Base-by-base conservation (phyloP, 2,329 filamentous ascomycete genomes). In the Trichoderma sp. region DNA sequence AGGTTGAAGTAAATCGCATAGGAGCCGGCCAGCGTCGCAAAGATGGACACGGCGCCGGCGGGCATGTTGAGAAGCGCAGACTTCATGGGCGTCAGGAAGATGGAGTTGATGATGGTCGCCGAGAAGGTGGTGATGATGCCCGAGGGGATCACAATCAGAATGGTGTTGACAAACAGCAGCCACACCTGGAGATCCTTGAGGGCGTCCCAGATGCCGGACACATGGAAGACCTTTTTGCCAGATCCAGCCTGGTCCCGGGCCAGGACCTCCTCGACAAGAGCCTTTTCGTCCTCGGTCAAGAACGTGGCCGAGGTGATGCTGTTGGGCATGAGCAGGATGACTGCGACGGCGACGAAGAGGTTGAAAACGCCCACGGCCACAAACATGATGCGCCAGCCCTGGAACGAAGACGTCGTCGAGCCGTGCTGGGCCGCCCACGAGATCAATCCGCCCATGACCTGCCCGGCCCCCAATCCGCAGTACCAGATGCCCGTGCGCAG, bases 241-340 rank as follows among this genome's bases (percentile, higher is more conserved):
- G 82, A 78, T n/a, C 81, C 80, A 1, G 78, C 79, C 52, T 79
- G 72, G 66, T 86, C 82, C 0, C 80, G 75, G 5, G 79, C 84
- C 43, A 93, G 82, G 74, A 89, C 91, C 69, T 84, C 86, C 3
- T 89, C 87, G 0, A 85, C 88, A 24, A 87, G 61, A 5, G 30
- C 14, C 65, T 72, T 75, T 21, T 76, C 75, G 43, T 66, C 43
- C 0, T 71, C 65, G 8, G 65, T 70, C 34, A 76, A 65, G 66
- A 74, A 76, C 37, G 37, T 67, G 52, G 74, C 75, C 21, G 63
- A 56, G 10, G 56, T 51, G 8, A 74, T 66, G 13, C 68, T 52
- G 66, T 84, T 79, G 0, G 85, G 85, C 11, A 87, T 79, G 26
- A 81, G 73, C 52, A 79, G 72, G 63, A 81, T 79, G 32, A 87